These are phyloP conservation scores for Vitis hybrid DNA, from an alignment of 177 flowering plant species.

Conservation along the genomic window DNA sequence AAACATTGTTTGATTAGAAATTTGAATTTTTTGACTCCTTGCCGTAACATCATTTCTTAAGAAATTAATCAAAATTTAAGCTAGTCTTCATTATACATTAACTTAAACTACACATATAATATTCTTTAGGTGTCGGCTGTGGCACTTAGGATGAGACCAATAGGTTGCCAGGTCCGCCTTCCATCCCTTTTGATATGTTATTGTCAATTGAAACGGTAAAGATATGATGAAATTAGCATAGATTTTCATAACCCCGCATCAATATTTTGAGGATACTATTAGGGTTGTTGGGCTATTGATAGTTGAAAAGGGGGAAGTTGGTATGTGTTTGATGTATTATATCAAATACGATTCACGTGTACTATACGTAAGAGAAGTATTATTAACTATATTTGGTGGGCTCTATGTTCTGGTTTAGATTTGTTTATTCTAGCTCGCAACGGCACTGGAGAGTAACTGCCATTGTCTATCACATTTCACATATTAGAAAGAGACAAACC, in stretches of 20 bases:
- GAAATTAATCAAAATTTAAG: background rate
- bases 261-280: constrained; percentile 3
- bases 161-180: background rate
- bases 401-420: background rate
- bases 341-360: constrained; percentile 33
- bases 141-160: constrained; percentile 5
- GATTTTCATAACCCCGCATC: constrained; percentile 37
- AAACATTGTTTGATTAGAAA: background rate
- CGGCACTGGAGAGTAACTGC: constrained; percentile 6
- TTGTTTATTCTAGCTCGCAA: constrained; percentile 11
- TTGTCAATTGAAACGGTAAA: constrained; percentile 34
- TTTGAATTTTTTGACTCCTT: background rate
- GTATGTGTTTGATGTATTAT: constrained; percentile 4
- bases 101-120: too few relatives aligned
- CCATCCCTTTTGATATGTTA: constrained; percentile 14
- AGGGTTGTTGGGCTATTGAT: constrained; percentile 28
- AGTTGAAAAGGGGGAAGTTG: constrained; percentile 21
- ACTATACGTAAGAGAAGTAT: constrained; percentile 21
- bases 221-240: constrained; percentile 45
- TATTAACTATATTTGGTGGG: background rate
- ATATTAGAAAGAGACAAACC: background rate
- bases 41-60: constrained; percentile 9
- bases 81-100: too few relatives aligned
- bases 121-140: background rate
- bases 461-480: constrained; percentile 2